These are phyloP conservation scores for Tuber aestivum DNA, from an alignment of 495 filamentous ascomycete species.

Conservation along the genomic window DNA sequence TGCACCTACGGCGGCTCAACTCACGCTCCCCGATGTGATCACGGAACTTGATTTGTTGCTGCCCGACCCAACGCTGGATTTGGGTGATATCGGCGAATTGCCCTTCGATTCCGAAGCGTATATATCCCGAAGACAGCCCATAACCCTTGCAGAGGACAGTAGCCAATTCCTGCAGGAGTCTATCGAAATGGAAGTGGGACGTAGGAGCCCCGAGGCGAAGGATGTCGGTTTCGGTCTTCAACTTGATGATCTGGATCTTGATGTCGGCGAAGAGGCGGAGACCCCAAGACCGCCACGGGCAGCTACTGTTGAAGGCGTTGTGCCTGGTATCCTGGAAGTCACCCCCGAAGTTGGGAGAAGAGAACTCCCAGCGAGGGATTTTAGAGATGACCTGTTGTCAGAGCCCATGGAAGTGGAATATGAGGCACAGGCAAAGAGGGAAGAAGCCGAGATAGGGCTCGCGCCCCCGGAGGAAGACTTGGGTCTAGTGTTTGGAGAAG, in stretches of 20 bases:
- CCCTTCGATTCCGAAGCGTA: constrained; percentile 46
- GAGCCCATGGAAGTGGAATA: constrained; percentile 47
- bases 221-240: constrained; percentile 53
- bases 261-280: constrained; percentile 48
- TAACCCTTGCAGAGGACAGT: constrained; percentile 56
- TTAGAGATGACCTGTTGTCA: constrained; percentile 39
- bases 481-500: constrained; percentile 50
- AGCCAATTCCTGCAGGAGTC: constrained; percentile 61
- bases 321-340: constrained; percentile 45
- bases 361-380: constrained; percentile 26
- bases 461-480: constrained; percentile 46
- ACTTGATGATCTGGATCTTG: constrained; percentile 50
- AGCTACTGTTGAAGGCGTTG: constrained; percentile 12
- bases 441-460: constrained; percentile 49
- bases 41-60: constrained; percentile 84
- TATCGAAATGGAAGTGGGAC: constrained; percentile 46
- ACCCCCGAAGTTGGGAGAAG: constrained; percentile 43
- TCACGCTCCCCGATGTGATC: constrained; percentile 78
- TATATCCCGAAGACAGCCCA: constrained; percentile 58
- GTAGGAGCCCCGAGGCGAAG: constrained; percentile 45
- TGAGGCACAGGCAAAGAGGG: constrained; percentile 47
- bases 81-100: constrained; percentile 58
- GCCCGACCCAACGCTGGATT: constrained; percentile 66
- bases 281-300: constrained; percentile 38
- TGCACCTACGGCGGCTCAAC: constrained; percentile 59